Evolutionary conservation across 1,284 basidiomycete genomes (phyloP).

Genomic region (Apiotrichum akiyoshidainum): DNA sequence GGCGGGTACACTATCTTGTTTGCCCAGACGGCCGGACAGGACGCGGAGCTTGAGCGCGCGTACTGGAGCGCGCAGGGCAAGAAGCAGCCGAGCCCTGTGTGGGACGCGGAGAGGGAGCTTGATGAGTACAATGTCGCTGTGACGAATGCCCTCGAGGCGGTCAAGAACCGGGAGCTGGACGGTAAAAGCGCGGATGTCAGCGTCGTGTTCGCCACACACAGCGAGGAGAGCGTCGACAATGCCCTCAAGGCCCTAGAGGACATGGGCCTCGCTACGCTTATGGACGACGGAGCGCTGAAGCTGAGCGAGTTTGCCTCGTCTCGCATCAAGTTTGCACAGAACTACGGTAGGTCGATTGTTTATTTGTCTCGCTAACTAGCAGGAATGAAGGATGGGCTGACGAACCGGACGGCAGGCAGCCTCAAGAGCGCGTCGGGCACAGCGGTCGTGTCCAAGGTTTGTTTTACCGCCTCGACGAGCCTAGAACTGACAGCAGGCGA

Average conservation of each 20-base stretch:
- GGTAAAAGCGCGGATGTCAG: not conserved
- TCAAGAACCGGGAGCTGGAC: not conserved
- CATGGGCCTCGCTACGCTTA: not conserved
- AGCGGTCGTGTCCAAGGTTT: slow-evolving; percentile 3
- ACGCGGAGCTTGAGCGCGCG: not conserved
- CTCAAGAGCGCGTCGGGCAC: not conserved
- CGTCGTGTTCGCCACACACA: slow-evolving; percentile 7
- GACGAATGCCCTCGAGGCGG: not conserved
- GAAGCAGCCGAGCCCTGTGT: not conserved
- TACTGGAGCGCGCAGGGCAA: not conserved
- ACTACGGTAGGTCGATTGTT: not conserved
- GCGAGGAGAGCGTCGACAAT: slow-evolving; percentile 6
- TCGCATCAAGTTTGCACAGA: slow-evolving; percentile 7
- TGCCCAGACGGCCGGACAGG: slow-evolving; percentile 2
- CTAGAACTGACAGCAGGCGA: not conserved
- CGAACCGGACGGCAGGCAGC: slow-evolving; percentile 3
- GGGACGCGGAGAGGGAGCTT: slow-evolving; percentile 1
- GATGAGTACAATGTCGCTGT: not conserved
- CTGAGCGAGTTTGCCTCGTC: not conserved
- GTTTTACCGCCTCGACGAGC: not conserved
- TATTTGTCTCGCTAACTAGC: no score
- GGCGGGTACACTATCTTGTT: slow-evolving; percentile 7
- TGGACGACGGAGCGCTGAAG: not conserved
- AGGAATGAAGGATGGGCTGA: slow-evolving; percentile 8
- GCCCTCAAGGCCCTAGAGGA: not conserved